Evolutionary conservation across 495 filamentous ascomycete genomes (phyloP), one percentile per base, ranked within the genome.

Genomic region (Jackrogersella multiformis): DNA sequence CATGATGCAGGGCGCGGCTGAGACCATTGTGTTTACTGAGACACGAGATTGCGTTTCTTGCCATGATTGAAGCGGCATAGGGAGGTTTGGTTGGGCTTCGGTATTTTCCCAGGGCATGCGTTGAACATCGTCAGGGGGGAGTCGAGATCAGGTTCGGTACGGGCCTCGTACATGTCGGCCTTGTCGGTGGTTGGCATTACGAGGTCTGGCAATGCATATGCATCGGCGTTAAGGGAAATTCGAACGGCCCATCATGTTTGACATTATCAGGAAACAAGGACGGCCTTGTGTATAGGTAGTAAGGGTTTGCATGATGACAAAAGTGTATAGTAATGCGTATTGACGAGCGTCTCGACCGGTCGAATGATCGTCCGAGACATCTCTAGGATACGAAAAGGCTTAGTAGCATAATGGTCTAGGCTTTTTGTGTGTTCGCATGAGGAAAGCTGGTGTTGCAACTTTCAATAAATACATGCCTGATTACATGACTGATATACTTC

Each of bases 311-410:
- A 69, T 69, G 61, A 35, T 24, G 66, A 55, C 20, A 61, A 64
- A 65, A 64, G 61, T 69, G 67, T 70, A 67, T 67, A 60, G 55
- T 69, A 63, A 59, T 58, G 21, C 64, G 64, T 61, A 53, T 56
- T 21, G 45, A 32, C 55, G 48, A 57, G 56, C 20, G 45, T 21
- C 48, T 57, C 24, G 48, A 52, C 52, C 35, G 32, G 49, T 45
- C 55, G 26, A 32, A 32, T 12, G 36, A 52, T 36, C 41, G 28
- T 44, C 35, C 26, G 18, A 55, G 44, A 16, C 20, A 21, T 56
- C 30, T 32, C 55, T 5, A 64, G 36, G 55, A 61, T 56, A 38
- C 55, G 21, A 42, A 48, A 44, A 44, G 12, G 36, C 35, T 35
- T 26, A 53, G 15, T 34, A 32, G 51, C 24, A 38, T 53, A 54